Percentiles rank a stretch among this genome's conserved stretches.
Conservation (phyloP, 1,284 basidiomycete species). For the Phylloporus sp. region DNA sequence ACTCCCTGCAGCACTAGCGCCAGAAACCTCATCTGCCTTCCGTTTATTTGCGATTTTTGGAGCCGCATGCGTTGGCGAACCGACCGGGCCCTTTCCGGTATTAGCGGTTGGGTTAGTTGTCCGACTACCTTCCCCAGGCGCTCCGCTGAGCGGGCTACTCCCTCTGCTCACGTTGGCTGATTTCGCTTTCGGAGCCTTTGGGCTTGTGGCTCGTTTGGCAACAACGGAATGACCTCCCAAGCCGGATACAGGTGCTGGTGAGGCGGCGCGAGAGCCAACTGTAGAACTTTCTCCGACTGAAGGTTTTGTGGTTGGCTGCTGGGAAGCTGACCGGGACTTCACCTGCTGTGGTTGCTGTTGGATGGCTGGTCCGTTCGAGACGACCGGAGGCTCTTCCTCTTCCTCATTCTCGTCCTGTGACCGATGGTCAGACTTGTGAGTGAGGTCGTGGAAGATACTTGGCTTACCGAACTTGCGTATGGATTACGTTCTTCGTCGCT, state of each 20-base stretch:
- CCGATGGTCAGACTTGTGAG: constrained; percentile 14
- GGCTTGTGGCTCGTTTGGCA: constrained; percentile 83
- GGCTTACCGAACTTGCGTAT: constrained; percentile 73
- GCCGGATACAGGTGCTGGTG: constrained; percentile 54
- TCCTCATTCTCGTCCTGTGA: constrained; percentile 68
- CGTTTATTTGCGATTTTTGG: constrained; percentile 56
- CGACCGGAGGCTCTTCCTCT: constrained; percentile 57
- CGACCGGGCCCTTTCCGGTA: constrained; percentile 33
- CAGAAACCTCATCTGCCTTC: constrained; percentile 60
- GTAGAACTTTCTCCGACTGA: constrained; percentile 36
- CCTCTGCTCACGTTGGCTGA: constrained; percentile 49
- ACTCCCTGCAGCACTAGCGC: constrained; percentile 34
- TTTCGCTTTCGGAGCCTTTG: constrained; percentile 65
- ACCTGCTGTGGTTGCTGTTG: constrained; percentile 51
- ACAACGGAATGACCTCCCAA: constrained; percentile 74
- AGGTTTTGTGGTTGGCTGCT: constrained; percentile 35
- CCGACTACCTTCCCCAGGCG: constrained; percentile 41
- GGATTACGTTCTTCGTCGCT: constrained; percentile 82
- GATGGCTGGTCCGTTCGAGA: constrained; percentile 61
- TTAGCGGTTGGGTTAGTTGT: constrained; percentile 48
- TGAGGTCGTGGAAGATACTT: background rate
- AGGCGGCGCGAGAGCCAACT: constrained; percentile 55
- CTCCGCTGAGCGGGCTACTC: constrained; percentile 55
- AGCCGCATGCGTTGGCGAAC: constrained; percentile 34
- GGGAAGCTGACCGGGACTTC: constrained; percentile 37